Conservation (phyloP, 2,329 filamentous ascomycete genomes). For the Talaromyces amestolkiae region DNA sequence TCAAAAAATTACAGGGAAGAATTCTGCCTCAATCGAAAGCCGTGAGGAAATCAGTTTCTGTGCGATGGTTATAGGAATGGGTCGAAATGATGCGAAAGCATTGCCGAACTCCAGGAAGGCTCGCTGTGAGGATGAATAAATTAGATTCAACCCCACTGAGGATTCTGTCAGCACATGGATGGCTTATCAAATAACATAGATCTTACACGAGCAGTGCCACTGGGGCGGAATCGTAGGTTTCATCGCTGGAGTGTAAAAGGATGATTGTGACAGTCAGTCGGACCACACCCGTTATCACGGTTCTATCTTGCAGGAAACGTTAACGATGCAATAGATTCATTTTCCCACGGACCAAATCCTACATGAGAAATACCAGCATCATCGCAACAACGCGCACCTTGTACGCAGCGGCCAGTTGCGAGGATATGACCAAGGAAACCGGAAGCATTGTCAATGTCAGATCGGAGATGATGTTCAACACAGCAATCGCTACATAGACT, state of each 20-base stretch:
- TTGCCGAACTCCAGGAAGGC: background rate
- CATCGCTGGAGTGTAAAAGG: conserved; percentile 5
- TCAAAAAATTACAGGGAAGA: background rate
- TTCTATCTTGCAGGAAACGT: background rate
- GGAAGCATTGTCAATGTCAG: conserved; percentile 1
- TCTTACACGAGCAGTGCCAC: conserved; percentile 1
- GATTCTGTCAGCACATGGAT: background rate
- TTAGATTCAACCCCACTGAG: background rate
- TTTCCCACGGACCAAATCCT: background rate
- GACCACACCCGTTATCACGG: background rate
- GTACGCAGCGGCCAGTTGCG: background rate
- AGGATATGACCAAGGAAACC: conserved; percentile 1
- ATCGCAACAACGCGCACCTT: background rate
- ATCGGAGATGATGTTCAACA: conserved; percentile 1
- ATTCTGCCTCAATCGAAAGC: background rate
- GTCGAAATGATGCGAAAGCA: conserved; percentile 5
- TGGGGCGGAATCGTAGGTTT: background rate
- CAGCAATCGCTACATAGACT: background rate
- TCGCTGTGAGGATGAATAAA: conserved; percentile 3
- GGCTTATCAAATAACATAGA: background rate
- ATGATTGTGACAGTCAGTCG: background rate
- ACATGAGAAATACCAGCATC: background rate
- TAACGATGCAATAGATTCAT: background rate
- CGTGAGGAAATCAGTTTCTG: background rate
- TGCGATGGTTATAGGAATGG: background rate